Evolutionary conservation across 2,329 filamentous ascomycete genomes (phyloP).

Genomic region (Neophaeococcomyces mojaviensis): DNA sequence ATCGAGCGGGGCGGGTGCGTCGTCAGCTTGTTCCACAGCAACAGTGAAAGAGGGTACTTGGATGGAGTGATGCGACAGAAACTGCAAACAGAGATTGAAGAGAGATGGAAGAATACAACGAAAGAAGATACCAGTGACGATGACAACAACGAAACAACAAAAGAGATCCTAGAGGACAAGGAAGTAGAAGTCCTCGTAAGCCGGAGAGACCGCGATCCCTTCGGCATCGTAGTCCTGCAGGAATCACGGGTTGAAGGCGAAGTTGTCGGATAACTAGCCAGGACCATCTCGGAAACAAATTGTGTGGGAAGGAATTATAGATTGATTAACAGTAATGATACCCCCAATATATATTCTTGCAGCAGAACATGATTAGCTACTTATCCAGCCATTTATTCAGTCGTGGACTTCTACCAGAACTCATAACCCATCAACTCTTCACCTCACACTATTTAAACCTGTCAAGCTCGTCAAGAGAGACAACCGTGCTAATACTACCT

Average conservation of each 20-base stretch:
- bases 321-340: too few species aligned
- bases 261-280: conserved; percentile 9
- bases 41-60: conserved; percentile 81
- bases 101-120: conserved; percentile 46
- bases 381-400: too few species aligned
- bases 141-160: conserved; percentile 30
- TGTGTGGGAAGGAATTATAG: too few species aligned
- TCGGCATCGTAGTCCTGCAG: conserved; percentile 56
- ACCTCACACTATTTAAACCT: too few species aligned
- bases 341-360: too few species aligned
- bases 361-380: too few species aligned
- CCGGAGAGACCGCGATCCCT: conserved; percentile 77
- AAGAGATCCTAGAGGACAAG: conserved; percentile 46
- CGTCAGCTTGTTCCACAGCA: conserved; percentile 83
- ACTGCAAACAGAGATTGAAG: conserved; percentile 52
- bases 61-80: conserved; percentile 60
- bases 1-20: conserved; percentile 78
- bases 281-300: too few species aligned
- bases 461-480: too few species aligned
- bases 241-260: conserved; percentile 18
- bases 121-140: conserved; percentile 32
- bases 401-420: too few species aligned
- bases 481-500: too few species aligned
- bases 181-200: conserved; percentile 65
- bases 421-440: too few species aligned